Evolutionary conservation across 768 basidiomycete species (phyloP), one percentile per base, ranked within the genome.

Genomic region (Goffeauzyma gilvescens): DNA sequence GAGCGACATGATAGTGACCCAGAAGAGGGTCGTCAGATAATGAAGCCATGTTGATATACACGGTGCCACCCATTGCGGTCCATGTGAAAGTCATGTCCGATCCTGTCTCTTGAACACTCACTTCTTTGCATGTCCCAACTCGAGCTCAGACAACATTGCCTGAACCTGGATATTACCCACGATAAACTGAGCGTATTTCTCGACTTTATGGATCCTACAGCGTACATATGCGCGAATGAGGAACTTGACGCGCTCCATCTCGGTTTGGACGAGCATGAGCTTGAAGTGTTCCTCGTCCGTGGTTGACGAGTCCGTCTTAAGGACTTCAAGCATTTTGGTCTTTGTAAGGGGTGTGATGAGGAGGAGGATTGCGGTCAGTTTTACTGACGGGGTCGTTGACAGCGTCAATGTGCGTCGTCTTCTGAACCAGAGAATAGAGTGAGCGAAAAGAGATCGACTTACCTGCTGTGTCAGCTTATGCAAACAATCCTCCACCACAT

Each of bases 231-330:
- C 83, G 44, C 87, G 68, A 20, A 93, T 75, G 42, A 90, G 74
- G 57, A 86, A 95, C 64, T 86, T 89, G 53, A 85, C 82, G 31
- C 89, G 75, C 59, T 95, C 87, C 52, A 90, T 75, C 64, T 95
- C 87, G 0, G 84, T 89, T 65, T 89, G 84, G 0, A 83, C 87
- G 41, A 95, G 77, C 70, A 85, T 79, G 25, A 90, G 81, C 51
- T 84, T 71, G 47, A 87, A 81, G 55, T 95, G 86, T 50, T 95
- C 87, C 48, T 90, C 85, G 55, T 90, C 85, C 1, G 79, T 83
- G 2, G 82, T 78, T 27, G 75, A 72, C 0, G 83, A 80, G 59
- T 90, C 84, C 20, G 75, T 74, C 4, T 81, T 72, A 23, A 93
- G 65, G 6, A 62, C 36, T 72, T 67, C 57, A 74, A 83, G 26